Evolutionary conservation across 192 early-diverging fungal species (phyloP), one percentile per base, ranked within the genome.

Genomic region (Gaertneriomyces semiglobifer): DNA sequence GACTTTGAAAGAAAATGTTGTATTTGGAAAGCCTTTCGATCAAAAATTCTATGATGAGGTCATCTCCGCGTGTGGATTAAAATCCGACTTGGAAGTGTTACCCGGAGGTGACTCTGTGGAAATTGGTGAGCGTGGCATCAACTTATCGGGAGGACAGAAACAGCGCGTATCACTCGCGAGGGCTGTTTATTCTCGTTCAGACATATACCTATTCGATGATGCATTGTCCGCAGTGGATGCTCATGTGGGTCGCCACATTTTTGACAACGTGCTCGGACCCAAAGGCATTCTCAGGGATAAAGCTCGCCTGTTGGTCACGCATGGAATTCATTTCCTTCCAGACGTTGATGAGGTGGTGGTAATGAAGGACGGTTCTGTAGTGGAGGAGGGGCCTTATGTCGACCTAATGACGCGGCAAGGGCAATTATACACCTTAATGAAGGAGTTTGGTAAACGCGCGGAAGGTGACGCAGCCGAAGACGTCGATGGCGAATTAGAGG

Each of bases 41-140:
- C 77, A 79, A n/a, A 74, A 76, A 6, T 91, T 89, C 45, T 97
- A 95, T 68, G 83, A 90, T 8, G 77, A 76, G 44, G 82, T 86
- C 4, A 74, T 99, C 60, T 79, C 83, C 19, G 90, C 90, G 18
- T 99, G 96, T 74, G 88, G 90, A n/a, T 78, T 99, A 43, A 82
- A 77, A 33, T 81, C 81, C n/a, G 97, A 99, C 81, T 77, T 99
- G 44, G 87, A 86, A 14, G 90, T 93, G 12, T 72, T 98, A 54
- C 77, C 88, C 10, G 88, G 82, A 16, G 94, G 94, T 9, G 97
- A 99, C 75, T 71, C 86, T 74, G 94, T 92, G 7, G 95, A 98
- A 84, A 82, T 86, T 70, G 84, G 83, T 7, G 84, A 86, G 64
- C 54, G 77, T 11, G 83, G 84, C n/a, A 83, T 85, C 63, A 84